Base-by-base conservation (phyloP, 352 stramenopile species). In the Saprolegnia diclina region DNA sequence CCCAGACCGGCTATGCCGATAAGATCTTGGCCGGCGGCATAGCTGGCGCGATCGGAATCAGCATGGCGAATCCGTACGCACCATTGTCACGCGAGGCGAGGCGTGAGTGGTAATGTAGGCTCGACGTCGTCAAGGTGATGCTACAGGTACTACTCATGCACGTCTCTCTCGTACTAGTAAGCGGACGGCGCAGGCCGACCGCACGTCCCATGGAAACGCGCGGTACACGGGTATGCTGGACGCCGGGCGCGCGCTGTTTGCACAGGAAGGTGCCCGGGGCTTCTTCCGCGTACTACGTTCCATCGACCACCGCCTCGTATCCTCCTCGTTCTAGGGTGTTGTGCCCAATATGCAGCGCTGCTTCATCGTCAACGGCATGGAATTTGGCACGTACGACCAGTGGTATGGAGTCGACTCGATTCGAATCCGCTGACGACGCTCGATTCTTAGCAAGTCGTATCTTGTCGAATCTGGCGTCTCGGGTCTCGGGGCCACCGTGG, bases 61-160 rank as follows among this genome's bases (percentile, higher is more conserved):
- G 62, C 35, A 62, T 92, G 18, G 85, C 85, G n/a, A 95, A 95
- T 63, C 87, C 87, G 85, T 94, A 84, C 67, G 83, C 80, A 50
- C 5, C 5, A 14, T 6, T 52, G 21, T 38, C 2, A 4, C 16
- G 19, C 35, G n/a, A 22, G 19, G 21, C 1, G 1, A 55, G 14
- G 4, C 3, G 2, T 42, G 13, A 18, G 56, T 7, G 13, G 14
- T 70, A 65, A 11, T 69, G 11, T 67, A 93, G 85, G 16, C 79
- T 93, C 62, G 87, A 95, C 71, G 87, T 95, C 46, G 92, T 95
- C 73, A 95, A 95, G 73, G 83, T 94, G 52, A 85, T 83, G 4
- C 93, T 95, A 84, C 87, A 95, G 67, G 82, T 71, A 7, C 3
- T 4, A 19, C 3, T 40, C 24, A 3, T 11, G 13, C 56, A 4